Base-by-base conservation (phyloP, 768 basidiomycete genomes). In the Gymnopilus dilepis region DNA sequence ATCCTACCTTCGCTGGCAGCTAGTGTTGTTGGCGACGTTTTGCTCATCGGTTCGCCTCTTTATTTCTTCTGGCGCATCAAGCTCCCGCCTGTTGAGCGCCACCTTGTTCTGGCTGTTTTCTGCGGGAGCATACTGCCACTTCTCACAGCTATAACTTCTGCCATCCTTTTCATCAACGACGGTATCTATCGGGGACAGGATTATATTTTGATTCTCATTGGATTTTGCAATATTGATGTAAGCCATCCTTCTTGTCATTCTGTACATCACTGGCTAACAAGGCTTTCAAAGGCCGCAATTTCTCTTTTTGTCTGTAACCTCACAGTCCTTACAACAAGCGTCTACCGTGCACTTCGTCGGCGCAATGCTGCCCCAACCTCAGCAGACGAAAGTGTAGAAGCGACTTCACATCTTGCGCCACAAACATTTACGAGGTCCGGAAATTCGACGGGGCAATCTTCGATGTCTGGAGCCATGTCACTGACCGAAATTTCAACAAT, bases 291-390 rank as follows among this genome's bases (percentile, higher is more conserved):
- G 56, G 41, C 56, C 1, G 43, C 45, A 2, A 24, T 58, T 3
- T 45, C 43, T 7, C 56, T 58, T 15, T 38, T 58, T 6, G 56
- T 48, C 19, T 48, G 43, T 33, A 58, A 58, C 33, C 57, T 58
- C 31, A 22, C 47, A 11, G 37, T 58, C 34, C 19, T 58, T 11
- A 37, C 57, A 38, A 50, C 57, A 26, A 13, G 47, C 37, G 3
- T 58, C 24, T 58, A 48, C n/a, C 57, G 43, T 15, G n/a, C 13
- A 0, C 24, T 50, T 2, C 31, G 30, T n/a, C 42, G 42, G 7
- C 24, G 17, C 11, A 33, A 12, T 26, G 26, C 34, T 21, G 11
- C 38, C 15, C 26, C 8, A 30, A 38, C 9, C 11, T 6, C 24
- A 17, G 4, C 6, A 1, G 5, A 38, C 3, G 34, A 37, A 38